Evolutionary conservation across 2,329 filamentous ascomycete genomes (phyloP), one percentile per base, ranked within the genome.

Genomic region (Dothideomycetes sp.): DNA sequence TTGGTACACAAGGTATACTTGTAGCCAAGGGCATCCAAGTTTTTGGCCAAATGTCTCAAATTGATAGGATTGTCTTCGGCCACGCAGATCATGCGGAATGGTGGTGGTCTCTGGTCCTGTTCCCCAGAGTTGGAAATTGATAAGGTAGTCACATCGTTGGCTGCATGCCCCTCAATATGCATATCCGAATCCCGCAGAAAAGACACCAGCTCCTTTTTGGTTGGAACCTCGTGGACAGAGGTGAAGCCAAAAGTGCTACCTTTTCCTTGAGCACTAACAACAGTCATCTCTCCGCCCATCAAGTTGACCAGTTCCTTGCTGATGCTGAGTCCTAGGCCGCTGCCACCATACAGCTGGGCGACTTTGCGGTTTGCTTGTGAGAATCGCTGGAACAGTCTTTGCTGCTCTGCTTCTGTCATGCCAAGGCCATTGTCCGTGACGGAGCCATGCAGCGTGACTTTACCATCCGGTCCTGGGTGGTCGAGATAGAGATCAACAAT

Each of bases 61-160:
- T 41, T 44, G 39, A 43, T 43, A 2, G 41, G 41, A n/a, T 43
- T 43, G 14, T 43, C 41, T 18, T 43, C 41, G 3, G 41, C 41
- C 14, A 43, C 38, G 15, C 41, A 40, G 12, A 43, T 33, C 33
- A 31, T 36, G 15, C 34, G 30, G 34, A 43, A 43, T 19, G 15
- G 29, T 1, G 41, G 38, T 4, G 16, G 17, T n/a, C 15, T n/a
- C n/a, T n/a, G n/a, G n/a, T n/a, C 16, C 29, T 5, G 9, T 8
- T 14, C 16, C 10, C n/a, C 10, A 5, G 8, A 19, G 14, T 36
- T 40, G 17, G 4, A 17, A 8, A 40, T 31, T 15, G 30, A 24
- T 24, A 36, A 40, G 27, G 33, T 36, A 8, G 35, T 33, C 2
- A 40, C 22, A 14, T 36, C 38, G 19, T 32, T 36, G 8, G 33